These are phyloP conservation scores for Hordeum pubiflorum DNA, from an alignment of 202 grass and related monocot genomes.

Conservation along the genomic window DNA sequence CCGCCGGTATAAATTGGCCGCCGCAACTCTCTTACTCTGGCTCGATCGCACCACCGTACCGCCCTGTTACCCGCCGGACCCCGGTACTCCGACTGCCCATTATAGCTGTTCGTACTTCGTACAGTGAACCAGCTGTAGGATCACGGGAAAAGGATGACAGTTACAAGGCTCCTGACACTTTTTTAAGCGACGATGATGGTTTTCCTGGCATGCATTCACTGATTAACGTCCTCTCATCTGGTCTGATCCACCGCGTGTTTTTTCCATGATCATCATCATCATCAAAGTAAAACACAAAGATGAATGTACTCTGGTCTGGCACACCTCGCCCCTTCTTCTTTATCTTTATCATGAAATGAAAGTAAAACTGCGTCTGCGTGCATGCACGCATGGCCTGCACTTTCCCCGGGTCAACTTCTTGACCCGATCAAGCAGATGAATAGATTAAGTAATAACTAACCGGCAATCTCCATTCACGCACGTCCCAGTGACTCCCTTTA, in stretches of 20 bases:
- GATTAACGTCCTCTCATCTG: not conserved
- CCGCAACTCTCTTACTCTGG: not conserved
- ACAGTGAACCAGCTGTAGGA: not conserved
- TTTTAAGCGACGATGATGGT: not conserved
- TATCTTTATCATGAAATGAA: not conserved
- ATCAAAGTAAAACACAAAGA: not conserved
- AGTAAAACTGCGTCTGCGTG: not conserved
- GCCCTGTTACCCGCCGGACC: not conserved
- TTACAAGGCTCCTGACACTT: not conserved
- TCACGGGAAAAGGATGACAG: not conserved
- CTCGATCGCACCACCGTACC: not conserved
- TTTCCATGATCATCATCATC: no score
- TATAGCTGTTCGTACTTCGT: not conserved
- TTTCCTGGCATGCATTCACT: not conserved
- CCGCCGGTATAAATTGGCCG: constrained; percentile 5
- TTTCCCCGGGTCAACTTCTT: constrained; percentile 22
- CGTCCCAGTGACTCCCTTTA: not conserved
- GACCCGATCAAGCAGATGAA: not conserved
- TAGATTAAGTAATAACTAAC: no score
- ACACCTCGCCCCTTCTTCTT: not conserved
- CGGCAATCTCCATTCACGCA: not conserved
- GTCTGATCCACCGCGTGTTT: not conserved
- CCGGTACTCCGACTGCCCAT: not conserved
- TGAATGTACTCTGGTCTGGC: not conserved
- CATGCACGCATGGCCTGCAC: not conserved